Base-by-base conservation (phyloP, 306 rosid species). In the Rubus idaeus region DNA sequence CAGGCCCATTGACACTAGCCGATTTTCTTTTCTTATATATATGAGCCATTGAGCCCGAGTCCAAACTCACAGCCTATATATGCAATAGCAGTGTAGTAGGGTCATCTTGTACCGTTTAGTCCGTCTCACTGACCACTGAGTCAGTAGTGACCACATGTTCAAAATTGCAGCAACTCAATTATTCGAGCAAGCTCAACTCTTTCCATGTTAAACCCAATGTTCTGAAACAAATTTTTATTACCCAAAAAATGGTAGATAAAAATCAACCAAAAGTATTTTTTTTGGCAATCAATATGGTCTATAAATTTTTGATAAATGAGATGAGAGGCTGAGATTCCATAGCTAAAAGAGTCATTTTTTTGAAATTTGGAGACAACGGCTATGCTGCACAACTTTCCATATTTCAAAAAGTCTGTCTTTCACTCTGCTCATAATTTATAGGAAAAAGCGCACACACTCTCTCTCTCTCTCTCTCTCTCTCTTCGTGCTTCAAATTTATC, bases 351-450 rank as follows among this genome's bases (percentile, higher is more conserved):
- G 49, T 71, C 39, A 78, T 45, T 55, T 20, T 61, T 81, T 81
- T 63, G 78, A 81, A 81, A 50, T 77, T 55, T 39, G 21, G 16
- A 20, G 73, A 76, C 81, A 78, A 70, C 81, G 86, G 78, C 77
- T 61, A 58, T 70, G 5, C 49, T 46, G 70, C 81, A 76, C 87
- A 58, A 60, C 84, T 76, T 80, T 77, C 82, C 6, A 68, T 40
- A 23, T 66, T 87, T 84, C 80, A 85, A 83, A 77, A 82, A 78
- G 76, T 9, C 80, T 84, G 87, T 82, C 64, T 79, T 85, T 63
- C 46, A 30, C 72, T n/a, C 41, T 56, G 70, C 79, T 50, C 72
- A 75, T 74, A 76, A 88, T 35, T 81, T 67, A 69, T 44, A 35
- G 69, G 75, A 62, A 84, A 85, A 78, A 79, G 77, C 58, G 72